Base-by-base conservation (phyloP, 495 filamentous ascomycete genomes). In the Penicillium pancosmium region DNA sequence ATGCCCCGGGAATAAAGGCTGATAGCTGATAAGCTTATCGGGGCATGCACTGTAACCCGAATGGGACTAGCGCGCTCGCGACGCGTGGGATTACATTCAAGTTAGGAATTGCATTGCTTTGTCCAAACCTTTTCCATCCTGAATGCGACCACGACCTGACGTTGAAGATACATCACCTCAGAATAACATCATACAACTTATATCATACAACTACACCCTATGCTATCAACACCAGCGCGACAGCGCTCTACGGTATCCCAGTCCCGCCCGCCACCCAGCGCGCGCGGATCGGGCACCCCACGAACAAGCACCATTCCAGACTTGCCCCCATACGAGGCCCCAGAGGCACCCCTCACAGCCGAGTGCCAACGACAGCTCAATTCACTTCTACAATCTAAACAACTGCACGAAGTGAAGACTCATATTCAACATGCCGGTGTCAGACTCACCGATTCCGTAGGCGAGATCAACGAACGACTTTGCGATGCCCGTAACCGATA, bases 281-380 rank as follows among this genome's bases (percentile, higher is more conserved):
- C 59, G 15, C 56, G 49, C 49, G 35, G 25, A 53, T 50, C 13
- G 60, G 25, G 15, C 27, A 15, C 46, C n/a, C 21, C 35, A 25
- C 57, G 16, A 58, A 13, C 19, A 16, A 54, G 27, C 31, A 9
- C 63, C 25, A n/a, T n/a, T 27, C 66, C 72, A 12, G 66, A 74
- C 0, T 71, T 88, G 9, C 87, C 87, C 4, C 64, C 75, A 8
- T 90, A 91, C 69, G 78, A 90, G 61, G 66, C 81, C 1, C 85
- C 81, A 12, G 63, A 76, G 16, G 80, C 74, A 34, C 79, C 86
- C 11, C 81, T 81, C 5, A 78, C 70, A 36, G 44, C 57, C 15
- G 66, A 68, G 18, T 64, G 65, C 35, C 73, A 77, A 47, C 55
- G 61, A 12, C 66, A 71, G 0, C 71, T 84, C 13, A 40, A 70